phyloP scores from a whole-genome alignment of 352 stramenopile species.

The Phytophthora citricola region DNA sequence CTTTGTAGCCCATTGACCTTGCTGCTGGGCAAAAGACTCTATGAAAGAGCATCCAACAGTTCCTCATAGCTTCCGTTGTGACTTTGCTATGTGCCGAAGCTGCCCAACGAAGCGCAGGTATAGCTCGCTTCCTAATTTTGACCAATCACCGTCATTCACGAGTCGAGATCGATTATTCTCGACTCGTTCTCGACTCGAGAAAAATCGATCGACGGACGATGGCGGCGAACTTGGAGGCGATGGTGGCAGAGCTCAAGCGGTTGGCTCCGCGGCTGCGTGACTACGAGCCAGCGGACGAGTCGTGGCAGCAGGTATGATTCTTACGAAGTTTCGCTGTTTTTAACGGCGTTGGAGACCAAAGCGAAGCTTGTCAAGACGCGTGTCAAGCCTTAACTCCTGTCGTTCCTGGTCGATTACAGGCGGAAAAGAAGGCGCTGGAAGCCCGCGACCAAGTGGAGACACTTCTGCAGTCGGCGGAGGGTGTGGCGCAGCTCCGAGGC shows the following conservation, averaged over 20 bases:
- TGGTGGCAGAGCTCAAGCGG: conserved; percentile 59
- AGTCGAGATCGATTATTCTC: too few species aligned
- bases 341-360: neutral
- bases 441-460: conserved; percentile 59
- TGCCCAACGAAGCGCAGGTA: too few species aligned
- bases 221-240: conserved; percentile 39
- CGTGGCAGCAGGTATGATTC: conserved; percentile 62
- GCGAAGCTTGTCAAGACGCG: neutral
- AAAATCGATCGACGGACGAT: conserved; percentile 18
- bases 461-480: conserved; percentile 60
- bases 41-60: too few species aligned
- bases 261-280: conserved; percentile 62
- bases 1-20: too few species aligned
- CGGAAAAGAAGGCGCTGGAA: conserved; percentile 54
- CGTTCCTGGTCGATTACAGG: conserved; percentile 34
- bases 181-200: neutral
- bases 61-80: too few species aligned
- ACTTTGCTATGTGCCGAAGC: too few species aligned
- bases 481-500: conserved; percentile 60
- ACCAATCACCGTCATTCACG: too few species aligned
- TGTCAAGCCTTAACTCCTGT: conserved; percentile 2
- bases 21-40: too few species aligned
- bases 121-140: too few species aligned
- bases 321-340: neutral
- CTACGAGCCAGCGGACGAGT: conserved; percentile 59